phyloP scores from a whole-genome alignment of 169 alveolate genomes.

The Cryptosporidium xiaoi region DNA sequence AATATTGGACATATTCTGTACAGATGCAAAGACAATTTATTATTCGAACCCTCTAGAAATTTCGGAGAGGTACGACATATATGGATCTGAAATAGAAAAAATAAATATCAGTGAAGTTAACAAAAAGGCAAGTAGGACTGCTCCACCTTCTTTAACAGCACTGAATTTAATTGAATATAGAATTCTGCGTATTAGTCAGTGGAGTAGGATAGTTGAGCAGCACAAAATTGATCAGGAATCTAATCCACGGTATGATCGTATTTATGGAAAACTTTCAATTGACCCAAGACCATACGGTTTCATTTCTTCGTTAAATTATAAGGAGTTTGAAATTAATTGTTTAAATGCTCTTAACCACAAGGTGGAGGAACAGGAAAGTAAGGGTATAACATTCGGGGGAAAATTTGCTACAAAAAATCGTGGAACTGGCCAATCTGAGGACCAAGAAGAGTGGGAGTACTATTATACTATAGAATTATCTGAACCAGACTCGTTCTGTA shows the following conservation, averaged over 20 bases:
- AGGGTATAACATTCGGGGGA: background rate
- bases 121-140: constrained; percentile 29
- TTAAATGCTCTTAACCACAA: constrained; percentile 7
- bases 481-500: constrained; percentile 50
- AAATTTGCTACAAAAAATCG: background rate
- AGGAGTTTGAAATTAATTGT: constrained; percentile 45
- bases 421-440: background rate
- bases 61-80: constrained; percentile 15
- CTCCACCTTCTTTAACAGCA: constrained; percentile 50
- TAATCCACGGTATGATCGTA: constrained; percentile 56
- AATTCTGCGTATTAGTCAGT: constrained; percentile 48
- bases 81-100: constrained; percentile 26
- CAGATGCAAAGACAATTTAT: constrained; percentile 52
- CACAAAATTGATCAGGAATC: constrained; percentile 38
- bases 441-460: constrained; percentile 45
- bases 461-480: constrained; percentile 12
- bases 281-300: constrained; percentile 65
- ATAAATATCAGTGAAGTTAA: constrained; percentile 11
- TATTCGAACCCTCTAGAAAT: constrained; percentile 41
- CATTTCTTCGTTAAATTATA: constrained; percentile 23
- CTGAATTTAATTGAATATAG: constrained; percentile 59
- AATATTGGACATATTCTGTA: constrained; percentile 33
- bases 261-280: constrained; percentile 25
- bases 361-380: constrained; percentile 16
- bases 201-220: constrained; percentile 37